A percentile compares a stretch with the other conserved stretches of the same genome.
These are phyloP conservation scores for Falciphora oryzae DNA, from an alignment of 2,329 filamentous ascomycete genomes.

Conservation along the genomic window DNA sequence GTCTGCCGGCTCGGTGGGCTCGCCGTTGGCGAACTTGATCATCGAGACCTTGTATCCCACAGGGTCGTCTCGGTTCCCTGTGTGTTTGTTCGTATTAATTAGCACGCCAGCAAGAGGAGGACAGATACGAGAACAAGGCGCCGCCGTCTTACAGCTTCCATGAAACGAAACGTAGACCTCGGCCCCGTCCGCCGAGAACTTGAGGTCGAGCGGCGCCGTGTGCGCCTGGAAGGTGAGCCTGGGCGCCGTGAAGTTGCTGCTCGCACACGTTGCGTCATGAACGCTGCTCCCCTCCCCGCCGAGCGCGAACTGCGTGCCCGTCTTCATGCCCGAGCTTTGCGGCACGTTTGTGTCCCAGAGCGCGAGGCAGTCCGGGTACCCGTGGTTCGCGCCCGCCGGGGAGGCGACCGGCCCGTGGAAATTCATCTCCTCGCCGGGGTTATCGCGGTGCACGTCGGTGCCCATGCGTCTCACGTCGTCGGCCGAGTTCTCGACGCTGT, in stretches of 20 bases:
- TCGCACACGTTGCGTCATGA: slow-evolving; percentile 39
- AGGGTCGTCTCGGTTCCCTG: slow-evolving; percentile 32
- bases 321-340: slow-evolving; percentile 31
- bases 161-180: slow-evolving; percentile 65
- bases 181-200: slow-evolving; percentile 53
- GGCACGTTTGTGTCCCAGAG: slow-evolving; percentile 54
- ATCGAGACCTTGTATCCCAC: slow-evolving; percentile 41
- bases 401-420: slow-evolving; percentile 56
- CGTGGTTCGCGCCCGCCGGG: slow-evolving; percentile 49
- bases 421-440: slow-evolving; percentile 68
- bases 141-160: slow-evolving; percentile 53
- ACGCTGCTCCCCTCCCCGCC: slow-evolving; percentile 23
- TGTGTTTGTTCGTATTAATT: neutral
- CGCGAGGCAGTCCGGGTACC: slow-evolving; percentile 65
- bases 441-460: slow-evolving; percentile 55
- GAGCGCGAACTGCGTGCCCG: slow-evolving; percentile 46
- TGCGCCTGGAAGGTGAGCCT: slow-evolving; percentile 58
- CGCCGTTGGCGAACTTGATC: slow-evolving; percentile 36
- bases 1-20: slow-evolving; percentile 30
- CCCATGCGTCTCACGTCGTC: slow-evolving; percentile 45
- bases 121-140: slow-evolving; percentile 11
- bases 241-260: slow-evolving; percentile 38
- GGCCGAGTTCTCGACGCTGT: slow-evolving; percentile 18
- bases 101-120: neutral
- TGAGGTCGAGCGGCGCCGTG: slow-evolving; percentile 65